Base-by-base conservation (phyloP, 2,329 filamentous ascomycete species). In the Colletotrichum sp. region DNA sequence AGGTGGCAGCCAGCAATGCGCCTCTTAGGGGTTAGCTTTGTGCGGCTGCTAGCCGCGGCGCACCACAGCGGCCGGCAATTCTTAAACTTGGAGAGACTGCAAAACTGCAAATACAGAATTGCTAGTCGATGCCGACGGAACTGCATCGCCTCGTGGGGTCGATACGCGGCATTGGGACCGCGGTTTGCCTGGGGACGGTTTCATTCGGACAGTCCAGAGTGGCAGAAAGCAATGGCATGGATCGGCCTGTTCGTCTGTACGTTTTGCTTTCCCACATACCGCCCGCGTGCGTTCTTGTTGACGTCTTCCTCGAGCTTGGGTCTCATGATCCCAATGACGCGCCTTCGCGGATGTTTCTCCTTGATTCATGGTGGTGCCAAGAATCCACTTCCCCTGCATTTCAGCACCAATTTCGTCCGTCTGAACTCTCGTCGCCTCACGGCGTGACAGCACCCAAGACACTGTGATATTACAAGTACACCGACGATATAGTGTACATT, bases 301-400 rank as follows among this genome's bases (percentile, higher is more conserved):
- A 59, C 26, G 26, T 59, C 44, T 52, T 52, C 44, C 10, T 52
- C n/a, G 2, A 21, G 10, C 44, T 52, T 21, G 15, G 24, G 28
- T 64, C 32, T 64, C 30, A 36, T 64, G 60, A 26, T 39, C 24
- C 36, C 67, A 21, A 70, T 69, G 66, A 60, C 55, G 67, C 55
- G 67, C 24, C 24, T n/a, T 57, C 9, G 26, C 36, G 21, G 32
- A 21, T 64, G 69, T 59, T 76, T 68, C 26, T 30, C 24, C 57
- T 69, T 76, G 70, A 55, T 63, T 73, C 32, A 24, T 9, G 57
- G 73, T 24, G 57, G 70, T 69, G 64, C 73, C 73, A 76, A 76
- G 73, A 59, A 52, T 26, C 70, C 70, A 69, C 34, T 64, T 76
- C 73, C 73, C 70, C 73, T 76, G 70, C 70, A 76, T 76, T 65